These are phyloP conservation scores for Echeveria elegans DNA, from an alignment of 164 flowering plant genomes.

Conservation along the genomic window DNA sequence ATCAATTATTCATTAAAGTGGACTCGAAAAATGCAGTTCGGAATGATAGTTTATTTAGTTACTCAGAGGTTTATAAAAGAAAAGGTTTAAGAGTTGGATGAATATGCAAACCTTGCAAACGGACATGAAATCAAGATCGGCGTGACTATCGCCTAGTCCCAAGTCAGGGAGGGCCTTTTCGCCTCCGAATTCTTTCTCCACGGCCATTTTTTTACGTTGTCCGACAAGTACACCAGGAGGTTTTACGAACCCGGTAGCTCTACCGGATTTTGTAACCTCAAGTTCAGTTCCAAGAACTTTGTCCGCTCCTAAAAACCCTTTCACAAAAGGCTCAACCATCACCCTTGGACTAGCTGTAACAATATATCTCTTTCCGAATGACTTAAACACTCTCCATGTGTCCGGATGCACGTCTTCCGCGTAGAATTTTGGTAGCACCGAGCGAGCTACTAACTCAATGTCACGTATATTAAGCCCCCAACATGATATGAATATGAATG, in stretches of 20 bases:
- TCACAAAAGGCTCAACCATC: conserved; percentile 73
- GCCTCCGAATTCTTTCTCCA: conserved; percentile 39
- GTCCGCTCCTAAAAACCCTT: conserved; percentile 51
- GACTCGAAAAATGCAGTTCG: background rate
- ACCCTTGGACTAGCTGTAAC: conserved; percentile 64
- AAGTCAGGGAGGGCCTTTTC: conserved; percentile 45
- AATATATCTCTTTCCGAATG: conserved; percentile 48
- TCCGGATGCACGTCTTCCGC: conserved; percentile 60
- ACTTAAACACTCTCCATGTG: conserved; percentile 54
- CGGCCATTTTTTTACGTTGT: conserved; percentile 35
- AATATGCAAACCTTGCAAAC: conserved; percentile 59
- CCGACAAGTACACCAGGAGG: conserved; percentile 71
- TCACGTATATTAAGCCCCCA: conserved; percentile 46
- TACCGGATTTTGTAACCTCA: conserved; percentile 43
- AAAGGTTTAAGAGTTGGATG: background rate
- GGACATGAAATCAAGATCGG: conserved; percentile 70
- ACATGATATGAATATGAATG: conserved; percentile 48
- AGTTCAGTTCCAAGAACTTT: conserved; percentile 79
- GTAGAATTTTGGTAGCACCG: conserved; percentile 67
- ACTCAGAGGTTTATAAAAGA: background rate
- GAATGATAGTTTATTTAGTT: background rate
- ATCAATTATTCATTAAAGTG: no score
- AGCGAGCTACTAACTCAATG: conserved; percentile 47
- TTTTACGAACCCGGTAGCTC: conserved; percentile 62
- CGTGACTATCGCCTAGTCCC: conserved; percentile 58